Evolutionary conservation across 202 grass and related monocot species (phyloP), one percentile per base, ranked within the genome.

Genomic region (Eragrostis tef): DNA sequence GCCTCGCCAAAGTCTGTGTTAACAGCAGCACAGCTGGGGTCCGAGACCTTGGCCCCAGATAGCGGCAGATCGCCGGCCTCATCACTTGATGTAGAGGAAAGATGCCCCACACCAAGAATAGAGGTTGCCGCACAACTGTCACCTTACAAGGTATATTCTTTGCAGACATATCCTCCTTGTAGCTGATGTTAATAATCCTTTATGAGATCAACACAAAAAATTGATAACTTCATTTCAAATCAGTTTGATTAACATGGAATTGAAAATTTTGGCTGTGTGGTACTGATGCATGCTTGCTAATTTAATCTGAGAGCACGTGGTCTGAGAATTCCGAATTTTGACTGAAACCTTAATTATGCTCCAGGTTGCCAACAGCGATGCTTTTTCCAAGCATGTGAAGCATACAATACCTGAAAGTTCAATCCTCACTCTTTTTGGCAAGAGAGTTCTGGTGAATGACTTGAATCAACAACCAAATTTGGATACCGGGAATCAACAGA

Each of bases 1-100:
- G 64, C 66, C 52, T 98, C 92, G 5, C 90, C 88, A 11, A 91
- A 79, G 4, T 98, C 92, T 21, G 90, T 88, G 80, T 79, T 93
- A 52, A 85, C 88, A 7, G 27, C 50, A 36, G 14, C 79, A 26
- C 88, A 56, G 53, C 70, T 86, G 39, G 75, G 34, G 2, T 85
- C 61, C 0, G 83, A 92, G 19, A 74, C 60, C 29, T 12, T 47
- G 15, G 56, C 14, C 1, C 62, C 12, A 64, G 82, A 84, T 6
- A 83, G 77, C 41, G 75, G 74, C 61, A 69, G 51, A 77, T 93
- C 86, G 44, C 90, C 86, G 7, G 52, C 85, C 36, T 83, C 85
- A 3, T 93, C 90, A 5, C 61, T 86, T 22, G 79, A 89, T 20
- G 24, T 74, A 15, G 86, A 94, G 42, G 73, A 85, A 31, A 85